phyloP scores from a whole-genome alignment of 2,329 filamentous ascomycete species.

The Madurella fahalii region DNA sequence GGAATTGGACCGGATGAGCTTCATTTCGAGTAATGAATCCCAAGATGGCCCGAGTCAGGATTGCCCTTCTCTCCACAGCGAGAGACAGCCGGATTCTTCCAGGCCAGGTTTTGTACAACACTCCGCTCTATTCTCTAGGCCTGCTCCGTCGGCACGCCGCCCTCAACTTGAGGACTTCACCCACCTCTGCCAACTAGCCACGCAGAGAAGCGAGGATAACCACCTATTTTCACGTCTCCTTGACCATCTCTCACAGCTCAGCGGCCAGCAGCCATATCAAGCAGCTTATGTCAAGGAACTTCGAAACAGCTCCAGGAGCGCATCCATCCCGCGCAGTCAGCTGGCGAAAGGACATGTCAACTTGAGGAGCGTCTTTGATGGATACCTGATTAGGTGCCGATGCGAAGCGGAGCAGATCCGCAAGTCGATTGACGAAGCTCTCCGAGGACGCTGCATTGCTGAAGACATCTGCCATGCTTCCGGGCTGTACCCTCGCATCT shows the following conservation, averaged over 20 bases:
- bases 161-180: slow-evolving; percentile 6
- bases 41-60: too few species aligned
- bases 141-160: slow-evolving; percentile 5
- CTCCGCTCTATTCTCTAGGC: slow-evolving; percentile 3
- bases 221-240: slow-evolving; percentile 2
- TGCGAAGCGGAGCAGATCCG: not conserved
- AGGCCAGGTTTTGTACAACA: slow-evolving; percentile 1
- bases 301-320: slow-evolving; percentile 1
- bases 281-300: slow-evolving; percentile 13
- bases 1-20: not conserved
- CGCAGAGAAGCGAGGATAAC: not conserved
- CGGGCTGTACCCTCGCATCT: slow-evolving; percentile 28
- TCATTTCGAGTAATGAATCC: not conserved
- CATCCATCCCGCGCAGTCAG: not conserved
- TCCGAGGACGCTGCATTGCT: slow-evolving; percentile 1
- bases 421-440: not conserved
- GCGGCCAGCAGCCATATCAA: slow-evolving; percentile 4
- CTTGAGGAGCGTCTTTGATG: not conserved
- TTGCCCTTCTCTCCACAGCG: too few species aligned
- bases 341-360: not conserved
- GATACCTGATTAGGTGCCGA: slow-evolving; percentile 3
- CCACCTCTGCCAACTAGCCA: not conserved
- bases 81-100: not conserved
- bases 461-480: slow-evolving; percentile 8
- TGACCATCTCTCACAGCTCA: not conserved